A percentile compares a stretch with the other conserved stretches of the same genome.
phyloP scores from a whole-genome alignment of 2,329 filamentous ascomycete genomes.

The Xylaria sp. region DNA sequence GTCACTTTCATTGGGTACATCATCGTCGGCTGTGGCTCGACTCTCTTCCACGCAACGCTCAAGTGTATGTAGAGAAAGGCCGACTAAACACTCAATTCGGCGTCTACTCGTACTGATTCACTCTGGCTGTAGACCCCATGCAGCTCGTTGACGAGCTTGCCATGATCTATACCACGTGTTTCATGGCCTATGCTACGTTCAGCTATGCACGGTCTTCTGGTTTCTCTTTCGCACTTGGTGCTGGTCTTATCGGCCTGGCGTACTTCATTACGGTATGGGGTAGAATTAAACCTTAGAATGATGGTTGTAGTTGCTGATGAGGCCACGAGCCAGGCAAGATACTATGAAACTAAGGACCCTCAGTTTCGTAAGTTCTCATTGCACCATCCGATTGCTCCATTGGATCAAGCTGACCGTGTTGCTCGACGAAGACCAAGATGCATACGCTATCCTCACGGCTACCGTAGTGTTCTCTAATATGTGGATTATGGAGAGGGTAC shows the following conservation, averaged over 20 bases:
- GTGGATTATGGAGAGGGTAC: slow-evolving; percentile 73
- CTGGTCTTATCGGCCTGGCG: slow-evolving; percentile 66
- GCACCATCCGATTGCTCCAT: neutral
- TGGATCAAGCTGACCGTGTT: slow-evolving; percentile 11
- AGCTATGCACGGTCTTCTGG: slow-evolving; percentile 69
- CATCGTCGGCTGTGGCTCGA: slow-evolving; percentile 65
- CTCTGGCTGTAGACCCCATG: slow-evolving; percentile 61
- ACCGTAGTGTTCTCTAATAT: slow-evolving; percentile 78
- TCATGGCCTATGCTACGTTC: slow-evolving; percentile 75
- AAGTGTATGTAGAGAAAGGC: slow-evolving; percentile 59
- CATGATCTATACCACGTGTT: slow-evolving; percentile 69
- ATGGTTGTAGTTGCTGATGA: slow-evolving; percentile 35
- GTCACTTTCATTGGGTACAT: slow-evolving; percentile 68
- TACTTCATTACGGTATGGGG: slow-evolving; percentile 76
- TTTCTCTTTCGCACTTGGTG: slow-evolving; percentile 65
- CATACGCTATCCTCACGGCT: slow-evolving; percentile 77
- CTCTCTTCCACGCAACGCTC: slow-evolving; percentile 66
- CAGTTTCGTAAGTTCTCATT: slow-evolving; percentile 75
- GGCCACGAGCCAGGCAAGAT: slow-evolving; percentile 57
- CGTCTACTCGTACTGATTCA: slow-evolving; percentile 16
- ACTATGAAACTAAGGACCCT: slow-evolving; percentile 84
- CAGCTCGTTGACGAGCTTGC: slow-evolving; percentile 69
- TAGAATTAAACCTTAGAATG: neutral
- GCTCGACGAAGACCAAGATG: slow-evolving; percentile 52
- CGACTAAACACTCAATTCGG: neutral